Base-by-base conservation (phyloP, 108 stramenopile genomes). In the Nitzschia inconspicua region DNA sequence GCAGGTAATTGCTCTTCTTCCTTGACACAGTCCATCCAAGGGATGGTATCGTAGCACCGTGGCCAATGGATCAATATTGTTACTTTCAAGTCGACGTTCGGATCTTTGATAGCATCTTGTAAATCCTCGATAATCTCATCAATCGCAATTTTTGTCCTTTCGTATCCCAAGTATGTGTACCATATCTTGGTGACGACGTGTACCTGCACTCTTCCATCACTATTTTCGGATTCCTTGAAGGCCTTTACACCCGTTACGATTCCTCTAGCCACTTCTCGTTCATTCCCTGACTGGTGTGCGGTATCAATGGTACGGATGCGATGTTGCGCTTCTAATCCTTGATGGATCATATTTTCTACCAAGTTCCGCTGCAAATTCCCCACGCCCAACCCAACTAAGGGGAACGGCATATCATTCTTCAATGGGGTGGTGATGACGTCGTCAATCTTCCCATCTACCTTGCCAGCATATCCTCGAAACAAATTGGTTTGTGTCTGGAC, bases 181-280 rank as follows among this genome's bases (percentile, higher is more conserved):
- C 90, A 91, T 0, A 91, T 83, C 60, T 91, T 90, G 23, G 89
- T 86, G 6, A 90, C 75, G 13, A 90, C 72, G 41, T 90, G 89
- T n/a, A 89, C 61, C 63, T 68, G 49, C 24, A 58, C 37, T 18
- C 42, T 20, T 40, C 36, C 9, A 26, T 49, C 62, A 9, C 24
- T 37, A 18, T 22, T 20, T 10, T 29, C 10, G 22, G 2, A 29
- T 44, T 49, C 66, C 28, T 51, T 36, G 31, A 32, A 47, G 26
- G 47, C 44, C 18, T 40, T 54, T 19, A 56, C 36, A 53, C 54
- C 60, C 14, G 65, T 58, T 8, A 57, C 70, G 26, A 90, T 76
- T 16, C 78, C 82, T 26, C 67, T 50, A 10, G 75, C 75, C 18
- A 89, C 44, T 23, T 77, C 74, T 22, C 56, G 34, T 46, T 91